Conservation (phyloP, 2,329 filamentous ascomycete species). For the Aphanocladium album region DNA sequence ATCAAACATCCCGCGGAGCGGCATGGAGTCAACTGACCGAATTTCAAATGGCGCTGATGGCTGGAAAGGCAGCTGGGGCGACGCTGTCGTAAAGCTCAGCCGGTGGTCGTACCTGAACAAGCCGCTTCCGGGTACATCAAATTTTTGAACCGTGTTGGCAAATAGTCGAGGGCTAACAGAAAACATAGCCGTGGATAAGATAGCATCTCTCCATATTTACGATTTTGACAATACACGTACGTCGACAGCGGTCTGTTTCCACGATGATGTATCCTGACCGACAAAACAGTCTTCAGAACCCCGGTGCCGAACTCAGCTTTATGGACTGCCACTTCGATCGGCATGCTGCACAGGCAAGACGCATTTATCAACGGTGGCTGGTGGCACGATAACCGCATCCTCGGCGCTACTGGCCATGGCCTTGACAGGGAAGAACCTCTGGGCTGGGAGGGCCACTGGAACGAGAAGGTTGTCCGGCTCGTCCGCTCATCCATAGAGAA, state of each 20-base stretch:
- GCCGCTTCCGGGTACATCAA: slow-evolving; percentile 57
- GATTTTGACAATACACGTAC: slow-evolving; percentile 95
- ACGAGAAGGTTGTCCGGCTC: slow-evolving; percentile 78
- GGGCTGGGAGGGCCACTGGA: slow-evolving; percentile 94
- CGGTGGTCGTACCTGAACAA: slow-evolving; percentile 78
- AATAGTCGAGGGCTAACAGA: too few relatives aligned
- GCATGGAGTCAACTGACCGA: slow-evolving; percentile 36
- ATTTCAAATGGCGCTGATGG: slow-evolving; percentile 29
- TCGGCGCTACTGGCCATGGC: slow-evolving; percentile 81
- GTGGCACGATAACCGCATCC: slow-evolving; percentile 91
- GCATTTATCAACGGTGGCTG: slow-evolving; percentile 79
- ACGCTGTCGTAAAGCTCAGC: slow-evolving; percentile 68
- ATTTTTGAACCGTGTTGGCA: slow-evolving; percentile 12
- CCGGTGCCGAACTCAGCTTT: slow-evolving; percentile 83
- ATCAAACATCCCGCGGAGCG: slow-evolving; percentile 19
- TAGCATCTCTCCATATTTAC: slow-evolving; percentile 84
- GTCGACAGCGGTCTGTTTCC: slow-evolving; percentile 23
- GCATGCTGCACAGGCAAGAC: slow-evolving; percentile 69
- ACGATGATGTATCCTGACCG: slow-evolving; percentile 7
- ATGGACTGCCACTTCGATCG: slow-evolving; percentile 76
- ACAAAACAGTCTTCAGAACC: slow-evolving; percentile 70
- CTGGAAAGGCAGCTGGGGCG: slow-evolving; percentile 21
- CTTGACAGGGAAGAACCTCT: slow-evolving; percentile 72
- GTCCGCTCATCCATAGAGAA: slow-evolving; percentile 77
- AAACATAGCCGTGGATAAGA: slow-evolving; percentile 51